Evolutionary conservation across 495 filamentous ascomycete species (phyloP), one percentile per base, ranked within the genome.

Genomic region (Parathielavia hyrcaniae): DNA sequence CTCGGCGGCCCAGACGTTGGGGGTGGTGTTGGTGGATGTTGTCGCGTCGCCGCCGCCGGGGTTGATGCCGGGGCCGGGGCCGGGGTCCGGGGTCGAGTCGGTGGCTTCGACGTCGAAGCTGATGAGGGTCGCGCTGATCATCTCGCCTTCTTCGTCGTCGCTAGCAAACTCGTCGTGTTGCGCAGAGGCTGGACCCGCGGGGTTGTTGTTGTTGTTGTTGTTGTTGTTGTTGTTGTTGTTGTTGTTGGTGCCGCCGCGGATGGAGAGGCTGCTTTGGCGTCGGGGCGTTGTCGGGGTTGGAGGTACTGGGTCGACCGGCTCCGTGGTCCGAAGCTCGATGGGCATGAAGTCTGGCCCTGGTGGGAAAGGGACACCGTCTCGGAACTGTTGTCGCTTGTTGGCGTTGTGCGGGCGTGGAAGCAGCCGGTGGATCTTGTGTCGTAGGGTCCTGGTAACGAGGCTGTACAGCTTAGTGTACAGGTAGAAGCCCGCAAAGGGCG

Each of bases 1-100:
- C 55, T 82, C 79, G 39, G 79, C 79, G n/a, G 79, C 77, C 79
- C 79, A 82, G 5, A 75, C 61, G n/a, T 76, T 78, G 5, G 74
- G 71, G 12, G 68, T 69, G 34, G 44, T 51, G 35, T 61, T 50
- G 5, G 10, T 39, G 53, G 36, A 7, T 43, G 14, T 36, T 16
- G 14, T 11, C n/a, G 14, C n/a, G 46, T 36, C 12, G 39, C 30
- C 40, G 51, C 32, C 23, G n/a, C 8, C 2, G 40, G 46, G 7
- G 30, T 19, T n/a, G 48, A 36, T 30, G 34, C 50, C 14, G 43
- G 44, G 14, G n/a, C n/a, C n/a, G 36, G 30, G 17, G 50, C 16
- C 34, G 32, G 13, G 26, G 43, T 53, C 50, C 71, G 73, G 20
- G 4, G 67, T 69, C 1, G 71, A 66, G 45, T 79, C 76, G 41